Percentiles rank a stretch among this genome's conserved stretches.
Evolutionary conservation across 1,284 basidiomycete species (phyloP).

Genomic region (Agaricales sp.): DNA sequence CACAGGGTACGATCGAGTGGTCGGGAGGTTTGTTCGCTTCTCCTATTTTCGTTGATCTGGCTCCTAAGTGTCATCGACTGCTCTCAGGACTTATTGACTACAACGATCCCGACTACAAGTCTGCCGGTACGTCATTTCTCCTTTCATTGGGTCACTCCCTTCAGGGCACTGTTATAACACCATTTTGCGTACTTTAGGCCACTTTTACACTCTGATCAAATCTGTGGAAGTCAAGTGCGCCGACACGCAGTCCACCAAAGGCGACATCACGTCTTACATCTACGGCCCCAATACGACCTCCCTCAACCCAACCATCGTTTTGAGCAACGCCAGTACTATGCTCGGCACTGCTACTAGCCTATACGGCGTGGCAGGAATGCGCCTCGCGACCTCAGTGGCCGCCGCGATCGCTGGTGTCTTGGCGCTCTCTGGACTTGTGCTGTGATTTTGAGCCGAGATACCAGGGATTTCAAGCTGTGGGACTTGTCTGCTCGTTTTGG

Average conservation of each 20-base stretch:
- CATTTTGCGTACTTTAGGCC: conserved; percentile 23
- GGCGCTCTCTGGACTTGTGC: conserved; percentile 16
- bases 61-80: conserved; percentile 3
- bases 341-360: conserved; percentile 26
- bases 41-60: no score
- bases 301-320: conserved; percentile 37
- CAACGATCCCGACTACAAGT: conserved; percentile 60
- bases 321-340: conserved; percentile 43
- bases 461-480: no score
- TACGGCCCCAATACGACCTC: conserved; percentile 46
- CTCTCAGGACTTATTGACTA: conserved; percentile 62
- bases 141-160: conserved; percentile 2
- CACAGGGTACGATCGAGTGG: conserved; percentile 68
- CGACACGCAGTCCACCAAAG: conserved; percentile 29
- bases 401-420: conserved; percentile 12
- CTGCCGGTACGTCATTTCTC: conserved; percentile 32
- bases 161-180: not conserved
- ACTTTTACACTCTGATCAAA: conserved; percentile 52
- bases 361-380: conserved; percentile 7
- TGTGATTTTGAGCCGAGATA: no score
- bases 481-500: no score
- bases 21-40: conserved; percentile 34
- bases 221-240: conserved; percentile 52
- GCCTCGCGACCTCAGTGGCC: conserved; percentile 10
- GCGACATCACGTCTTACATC: conserved; percentile 48